phyloP scores from a whole-genome alignment of 306 rosid species.

The Bauhinia variegata region DNA sequence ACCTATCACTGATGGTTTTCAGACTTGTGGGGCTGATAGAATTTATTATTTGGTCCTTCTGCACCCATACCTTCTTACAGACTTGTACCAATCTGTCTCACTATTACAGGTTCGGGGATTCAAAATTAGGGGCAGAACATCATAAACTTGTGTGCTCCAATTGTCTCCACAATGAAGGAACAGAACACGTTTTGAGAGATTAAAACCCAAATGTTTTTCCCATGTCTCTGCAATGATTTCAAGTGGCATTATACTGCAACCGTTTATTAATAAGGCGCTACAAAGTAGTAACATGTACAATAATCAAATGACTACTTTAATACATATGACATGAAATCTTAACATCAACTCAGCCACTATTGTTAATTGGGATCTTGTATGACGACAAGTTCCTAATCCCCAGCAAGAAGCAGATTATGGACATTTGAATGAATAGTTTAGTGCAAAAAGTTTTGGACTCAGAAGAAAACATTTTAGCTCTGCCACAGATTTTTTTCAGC shows the following conservation, averaged over 20 bases:
- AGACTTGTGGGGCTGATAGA: conserved; percentile 37
- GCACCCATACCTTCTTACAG: conserved; percentile 29
- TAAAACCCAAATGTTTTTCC: conserved; percentile 23
- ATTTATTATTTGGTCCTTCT: conserved; percentile 35
- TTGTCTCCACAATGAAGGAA: conserved; percentile 13
- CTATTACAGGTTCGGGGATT: conserved; percentile 12
- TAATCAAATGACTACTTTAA: conserved; percentile 19
- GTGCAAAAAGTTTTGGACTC: no score
- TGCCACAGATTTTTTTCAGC: no score
- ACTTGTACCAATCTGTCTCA: conserved; percentile 37
- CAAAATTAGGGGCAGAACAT: conserved; percentile 31
- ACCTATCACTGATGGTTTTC: not conserved
- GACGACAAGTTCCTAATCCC: no score
- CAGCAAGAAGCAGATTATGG: no score
- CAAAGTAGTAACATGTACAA: not conserved
- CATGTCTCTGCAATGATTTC: conserved; percentile 10
- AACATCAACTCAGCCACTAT: not conserved
- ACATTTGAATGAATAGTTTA: no score
- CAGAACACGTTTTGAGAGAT: conserved; percentile 17
- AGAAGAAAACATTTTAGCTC: no score
- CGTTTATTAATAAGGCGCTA: conserved; percentile 12
- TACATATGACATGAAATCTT: conserved; percentile 25
- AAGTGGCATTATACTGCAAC: not conserved
- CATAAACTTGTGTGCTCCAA: conserved; percentile 9
- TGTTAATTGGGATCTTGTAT: not conserved